Conservation (phyloP, 2,329 filamentous ascomycete species). For the Pseudocercospora pini-densiflorae region DNA sequence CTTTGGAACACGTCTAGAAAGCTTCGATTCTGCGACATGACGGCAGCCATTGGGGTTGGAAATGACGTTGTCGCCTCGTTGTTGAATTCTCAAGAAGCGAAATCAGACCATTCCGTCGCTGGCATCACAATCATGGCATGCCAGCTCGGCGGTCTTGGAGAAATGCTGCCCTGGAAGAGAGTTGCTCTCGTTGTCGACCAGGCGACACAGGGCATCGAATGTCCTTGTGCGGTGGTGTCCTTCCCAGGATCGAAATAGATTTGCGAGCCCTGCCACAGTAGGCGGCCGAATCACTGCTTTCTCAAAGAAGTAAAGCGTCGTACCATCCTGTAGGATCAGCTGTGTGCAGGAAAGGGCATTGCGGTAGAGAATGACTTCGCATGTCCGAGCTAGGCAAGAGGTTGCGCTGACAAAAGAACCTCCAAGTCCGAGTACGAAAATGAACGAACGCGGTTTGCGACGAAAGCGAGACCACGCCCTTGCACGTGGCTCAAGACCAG, state of each 20-base stretch:
- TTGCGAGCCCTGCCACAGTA: background rate
- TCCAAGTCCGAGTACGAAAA: background rate
- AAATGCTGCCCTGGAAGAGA: background rate
- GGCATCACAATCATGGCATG: background rate
- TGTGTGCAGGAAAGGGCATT: background rate
- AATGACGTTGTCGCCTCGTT: background rate
- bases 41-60: background rate
- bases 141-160: background rate
- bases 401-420: background rate
- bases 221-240: background rate
- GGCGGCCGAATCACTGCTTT: background rate
- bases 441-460: background rate
- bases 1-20: background rate
- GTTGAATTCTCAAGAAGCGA: background rate
- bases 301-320: background rate
- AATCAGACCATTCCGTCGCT: background rate
- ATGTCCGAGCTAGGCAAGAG: background rate
- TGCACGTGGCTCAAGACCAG: no score
- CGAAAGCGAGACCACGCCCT: no score
- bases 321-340: background rate
- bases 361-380: no score
- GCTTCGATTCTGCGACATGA: constrained; percentile 4
- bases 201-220: background rate
- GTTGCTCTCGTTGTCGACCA: background rate
- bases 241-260: background rate